phyloP scores from a whole-genome alignment of 2,329 filamentous ascomycete genomes.

The Chaetomium globosum region DNA sequence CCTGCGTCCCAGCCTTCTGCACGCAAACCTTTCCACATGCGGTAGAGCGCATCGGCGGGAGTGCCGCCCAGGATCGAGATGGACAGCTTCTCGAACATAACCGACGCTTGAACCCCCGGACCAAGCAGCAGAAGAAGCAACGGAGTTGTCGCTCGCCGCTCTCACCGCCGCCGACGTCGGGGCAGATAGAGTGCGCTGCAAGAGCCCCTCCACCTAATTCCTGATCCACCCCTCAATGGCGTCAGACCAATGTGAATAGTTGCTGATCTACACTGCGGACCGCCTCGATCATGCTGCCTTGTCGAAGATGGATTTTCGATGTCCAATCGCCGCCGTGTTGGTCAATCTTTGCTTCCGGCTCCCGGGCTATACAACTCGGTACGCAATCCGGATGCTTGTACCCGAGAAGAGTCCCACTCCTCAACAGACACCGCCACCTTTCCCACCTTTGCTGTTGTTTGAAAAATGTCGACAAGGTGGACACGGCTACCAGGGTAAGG shows the following conservation, averaged over 20 bases:
- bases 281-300: neutral
- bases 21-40: constrained; percentile 23
- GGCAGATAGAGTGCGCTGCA: neutral
- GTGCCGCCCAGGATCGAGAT: constrained; percentile 10
- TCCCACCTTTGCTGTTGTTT: constrained; percentile 5
- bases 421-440: neutral
- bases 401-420: neutral
- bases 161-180: neutral
- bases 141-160: neutral
- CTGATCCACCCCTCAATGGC: neutral
- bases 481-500: neutral
- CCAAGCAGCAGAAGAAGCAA: constrained; percentile 5
- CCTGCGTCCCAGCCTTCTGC: constrained; percentile 12
- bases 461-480: neutral
- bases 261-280: neutral
- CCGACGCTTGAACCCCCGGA: neutral
- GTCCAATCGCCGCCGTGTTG: constrained; percentile 7
- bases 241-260: neutral
- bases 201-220: neutral
- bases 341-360: neutral
- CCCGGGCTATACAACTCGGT: neutral
- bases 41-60: constrained; percentile 23
- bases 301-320: neutral
- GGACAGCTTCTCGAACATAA: constrained; percentile 5
- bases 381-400: neutral